A percentile compares a stretch with the other conserved stretches of the same genome.
These are phyloP conservation scores for Auxenochlorella pyrenoidosa DNA, from an alignment of 139 green algal genomes.

Conservation along the genomic window DNA sequence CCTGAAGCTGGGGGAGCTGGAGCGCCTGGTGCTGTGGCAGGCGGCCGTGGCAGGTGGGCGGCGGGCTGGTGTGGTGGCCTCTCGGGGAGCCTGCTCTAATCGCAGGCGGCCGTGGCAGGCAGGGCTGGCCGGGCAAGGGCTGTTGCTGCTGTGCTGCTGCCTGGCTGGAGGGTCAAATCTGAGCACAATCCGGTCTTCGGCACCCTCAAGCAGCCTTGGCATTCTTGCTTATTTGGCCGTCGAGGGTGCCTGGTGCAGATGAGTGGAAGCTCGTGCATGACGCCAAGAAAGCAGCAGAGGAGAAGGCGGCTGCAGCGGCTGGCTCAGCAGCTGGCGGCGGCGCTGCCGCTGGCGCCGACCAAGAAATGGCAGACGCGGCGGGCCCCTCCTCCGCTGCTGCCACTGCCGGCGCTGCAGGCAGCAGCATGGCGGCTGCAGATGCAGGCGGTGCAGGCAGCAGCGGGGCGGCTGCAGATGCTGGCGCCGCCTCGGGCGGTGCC, in stretches of 20 bases:
- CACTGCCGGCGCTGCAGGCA: not conserved
- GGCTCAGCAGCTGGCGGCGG: not conserved
- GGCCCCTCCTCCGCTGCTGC: not conserved
- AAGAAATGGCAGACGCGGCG: conserved; percentile 13
- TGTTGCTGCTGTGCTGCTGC: too few species aligned
- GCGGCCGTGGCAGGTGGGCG: conserved; percentile 63
- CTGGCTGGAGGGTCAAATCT: too few species aligned
- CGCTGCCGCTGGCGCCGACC: not conserved
- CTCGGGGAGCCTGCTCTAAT: too few species aligned
- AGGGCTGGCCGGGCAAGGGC: too few species aligned
- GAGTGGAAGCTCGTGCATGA: conserved; percentile 43
- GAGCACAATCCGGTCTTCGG: too few species aligned
- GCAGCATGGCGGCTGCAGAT: not conserved
- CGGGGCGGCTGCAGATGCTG: not conserved
- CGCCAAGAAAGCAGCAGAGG: conserved; percentile 16
- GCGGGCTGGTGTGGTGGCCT: not conserved
- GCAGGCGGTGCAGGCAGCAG: not conserved
- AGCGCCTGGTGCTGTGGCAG: conserved; percentile 76
- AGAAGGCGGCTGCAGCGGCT: conserved; percentile 24
- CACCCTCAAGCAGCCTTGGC: too few species aligned
- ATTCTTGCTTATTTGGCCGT: too few species aligned
- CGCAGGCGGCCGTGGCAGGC: too few species aligned
- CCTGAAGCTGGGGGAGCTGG: conserved; percentile 69
- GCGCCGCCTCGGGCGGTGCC: not conserved
- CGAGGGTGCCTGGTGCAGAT: conserved; percentile 9